Conservation (phyloP, 805 yeast species). For the Lipomyces yamanashiensis region DNA sequence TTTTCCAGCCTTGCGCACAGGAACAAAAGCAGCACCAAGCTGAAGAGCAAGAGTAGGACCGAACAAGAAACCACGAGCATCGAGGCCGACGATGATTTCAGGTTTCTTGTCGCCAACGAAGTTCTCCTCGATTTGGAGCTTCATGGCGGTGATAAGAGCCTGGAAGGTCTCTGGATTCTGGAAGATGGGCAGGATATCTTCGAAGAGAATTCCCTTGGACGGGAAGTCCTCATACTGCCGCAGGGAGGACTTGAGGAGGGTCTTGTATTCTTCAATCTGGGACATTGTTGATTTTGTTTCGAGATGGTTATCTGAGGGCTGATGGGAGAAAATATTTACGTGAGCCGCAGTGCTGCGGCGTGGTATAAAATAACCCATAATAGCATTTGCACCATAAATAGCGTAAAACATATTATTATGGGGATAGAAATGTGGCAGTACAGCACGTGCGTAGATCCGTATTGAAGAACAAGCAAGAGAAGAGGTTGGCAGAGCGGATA, state of each 20-base stretch:
- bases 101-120: constrained; percentile 60
- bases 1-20: constrained; percentile 94
- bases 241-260: constrained; percentile 38
- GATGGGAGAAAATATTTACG: not conserved
- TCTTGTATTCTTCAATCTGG: constrained; percentile 28
- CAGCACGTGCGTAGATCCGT: too few relatives aligned
- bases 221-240: constrained; percentile 94
- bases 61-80: constrained; percentile 94
- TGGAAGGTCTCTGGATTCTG: constrained; percentile 79
- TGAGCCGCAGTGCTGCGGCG: not conserved
- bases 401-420: too few relatives aligned
- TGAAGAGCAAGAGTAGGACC: constrained; percentile 95
- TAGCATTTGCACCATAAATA: too few relatives aligned
- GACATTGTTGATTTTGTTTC: not conserved
- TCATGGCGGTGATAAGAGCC: constrained; percentile 79
- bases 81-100: constrained; percentile 91
- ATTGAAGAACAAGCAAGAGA: too few relatives aligned
- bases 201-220: constrained; percentile 86
- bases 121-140: constrained; percentile 65
- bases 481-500: too few relatives aligned
- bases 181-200: constrained; percentile 95
- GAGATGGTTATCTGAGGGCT: not conserved
- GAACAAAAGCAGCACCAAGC: constrained; percentile 86
- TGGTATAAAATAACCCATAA: too few relatives aligned
- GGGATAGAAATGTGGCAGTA: too few relatives aligned